Conservation (phyloP, 1,139 yeast genomes). For the Magnusiomyces starmeri region DNA sequence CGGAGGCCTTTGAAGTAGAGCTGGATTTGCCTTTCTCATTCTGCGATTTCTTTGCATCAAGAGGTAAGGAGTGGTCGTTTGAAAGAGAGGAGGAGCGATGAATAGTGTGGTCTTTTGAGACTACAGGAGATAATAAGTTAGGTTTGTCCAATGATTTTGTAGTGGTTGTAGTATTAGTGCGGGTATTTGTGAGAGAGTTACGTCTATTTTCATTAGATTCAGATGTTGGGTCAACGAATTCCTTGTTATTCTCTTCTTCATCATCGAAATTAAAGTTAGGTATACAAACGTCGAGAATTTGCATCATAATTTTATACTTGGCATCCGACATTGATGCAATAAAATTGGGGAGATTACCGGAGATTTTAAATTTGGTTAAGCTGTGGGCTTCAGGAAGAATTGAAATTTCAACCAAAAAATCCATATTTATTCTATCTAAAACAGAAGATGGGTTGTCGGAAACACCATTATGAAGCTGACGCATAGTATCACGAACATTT, state of each 20-base stretch:
- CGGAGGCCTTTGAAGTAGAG: not conserved
- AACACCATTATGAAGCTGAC: conserved; percentile 32
- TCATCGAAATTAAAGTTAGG: conserved; percentile 47
- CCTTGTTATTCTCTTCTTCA: conserved; percentile 20
- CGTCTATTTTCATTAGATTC: not conserved
- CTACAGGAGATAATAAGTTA: too few relatives aligned
- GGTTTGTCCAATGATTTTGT: too few relatives aligned
- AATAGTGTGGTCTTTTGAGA: not conserved
- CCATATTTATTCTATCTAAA: conserved; percentile 68
- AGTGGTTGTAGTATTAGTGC: too few relatives aligned
- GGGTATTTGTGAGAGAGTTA: not conserved
- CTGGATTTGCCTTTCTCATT: conserved; percentile 1
- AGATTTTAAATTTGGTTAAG: conserved; percentile 62
- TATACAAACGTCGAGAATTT: conserved; percentile 59
- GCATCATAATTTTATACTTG: conserved; percentile 83
- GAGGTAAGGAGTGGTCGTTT: not conserved
- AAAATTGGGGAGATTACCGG: conserved; percentile 75
- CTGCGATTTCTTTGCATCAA: conserved; percentile 7
- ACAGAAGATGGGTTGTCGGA: conserved; percentile 44
- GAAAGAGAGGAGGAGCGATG: not conserved
- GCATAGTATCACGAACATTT: conserved; percentile 65
- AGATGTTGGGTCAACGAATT: too few relatives aligned
- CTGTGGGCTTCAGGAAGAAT: conserved; percentile 75
- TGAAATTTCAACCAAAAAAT: conserved; percentile 68
- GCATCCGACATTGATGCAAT: conserved; percentile 72